A percentile compares a stretch with the other conserved stretches of the same genome.
Conservation (phyloP, 805 yeast species). For the Metschnikowia bowlesiae region DNA sequence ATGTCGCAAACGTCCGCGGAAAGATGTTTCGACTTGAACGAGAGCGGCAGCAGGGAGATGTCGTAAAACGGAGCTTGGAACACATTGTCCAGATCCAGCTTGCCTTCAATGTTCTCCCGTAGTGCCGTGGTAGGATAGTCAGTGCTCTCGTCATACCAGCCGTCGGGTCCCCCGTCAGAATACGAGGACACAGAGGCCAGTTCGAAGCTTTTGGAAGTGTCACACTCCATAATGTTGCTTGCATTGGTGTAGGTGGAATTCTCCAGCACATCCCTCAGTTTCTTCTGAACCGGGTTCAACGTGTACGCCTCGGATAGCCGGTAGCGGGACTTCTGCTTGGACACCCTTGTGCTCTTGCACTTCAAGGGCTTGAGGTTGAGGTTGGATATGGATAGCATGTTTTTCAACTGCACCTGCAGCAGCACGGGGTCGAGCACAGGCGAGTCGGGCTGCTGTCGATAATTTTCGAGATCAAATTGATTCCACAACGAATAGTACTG, state of each 20-base stretch:
- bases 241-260: constrained; percentile 12
- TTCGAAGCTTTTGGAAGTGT: background rate
- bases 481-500: constrained; percentile 27
- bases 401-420: constrained; percentile 1
- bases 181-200: constrained; percentile 2
- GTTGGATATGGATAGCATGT: constrained; percentile 31
- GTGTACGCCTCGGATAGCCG: constrained; percentile 36
- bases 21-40: background rate
- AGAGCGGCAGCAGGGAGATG: constrained; percentile 7
- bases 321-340: constrained; percentile 40
- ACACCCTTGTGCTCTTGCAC: constrained; percentile 27
- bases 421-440: background rate
- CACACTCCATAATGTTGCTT: constrained; percentile 12
- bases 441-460: background rate
- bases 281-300: constrained; percentile 29
- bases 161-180: background rate
- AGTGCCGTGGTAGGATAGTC: background rate
- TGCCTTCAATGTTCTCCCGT: background rate
- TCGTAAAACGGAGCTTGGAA: background rate
- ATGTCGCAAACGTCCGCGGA: constrained; percentile 2
- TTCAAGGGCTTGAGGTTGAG: constrained; percentile 38
- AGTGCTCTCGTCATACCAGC: background rate
- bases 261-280: constrained; percentile 12
- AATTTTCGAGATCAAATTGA: constrained; percentile 12
- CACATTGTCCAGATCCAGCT: background rate